phyloP scores from a whole-genome alignment of 129 eudicot genomes.

The Lactuca saligna region DNA sequence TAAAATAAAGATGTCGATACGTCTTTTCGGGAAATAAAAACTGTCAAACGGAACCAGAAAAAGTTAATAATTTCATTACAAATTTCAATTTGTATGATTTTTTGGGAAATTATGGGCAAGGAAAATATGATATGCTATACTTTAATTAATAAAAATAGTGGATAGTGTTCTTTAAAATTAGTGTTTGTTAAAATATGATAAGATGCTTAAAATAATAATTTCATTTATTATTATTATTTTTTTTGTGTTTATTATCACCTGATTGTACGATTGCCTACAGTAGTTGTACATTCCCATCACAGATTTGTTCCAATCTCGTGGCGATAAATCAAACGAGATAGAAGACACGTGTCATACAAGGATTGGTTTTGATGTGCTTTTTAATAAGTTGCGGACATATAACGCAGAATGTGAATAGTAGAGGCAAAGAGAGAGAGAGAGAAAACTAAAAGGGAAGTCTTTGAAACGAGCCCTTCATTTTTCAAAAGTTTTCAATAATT shows the following conservation, averaged over 20 bases:
- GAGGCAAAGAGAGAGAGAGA: conserved; percentile 23
- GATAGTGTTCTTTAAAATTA: too few relatives aligned
- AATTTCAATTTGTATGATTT: too few relatives aligned
- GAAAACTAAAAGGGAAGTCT: not conserved
- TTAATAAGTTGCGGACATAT: conserved; percentile 32
- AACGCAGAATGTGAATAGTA: conserved; percentile 37
- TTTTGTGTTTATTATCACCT: not conserved
- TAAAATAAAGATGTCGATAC: not conserved
- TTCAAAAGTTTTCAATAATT: not conserved
- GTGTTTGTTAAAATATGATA: too few relatives aligned
- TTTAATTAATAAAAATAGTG: too few relatives aligned
- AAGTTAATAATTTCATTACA: too few relatives aligned
- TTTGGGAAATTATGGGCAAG: not conserved
- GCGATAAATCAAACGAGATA: conserved; percentile 14
- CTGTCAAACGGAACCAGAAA: not conserved
- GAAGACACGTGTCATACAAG: conserved; percentile 22
- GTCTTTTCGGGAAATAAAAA: too few relatives aligned
- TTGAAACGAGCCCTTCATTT: not conserved
- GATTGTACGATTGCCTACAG: conserved; percentile 6
- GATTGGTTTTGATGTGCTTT: conserved; percentile 21
- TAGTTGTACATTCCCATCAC: conserved; percentile 25
- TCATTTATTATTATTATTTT: too few relatives aligned
- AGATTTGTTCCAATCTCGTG: conserved; percentile 32
- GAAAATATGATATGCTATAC: not conserved
- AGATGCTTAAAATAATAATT: too few relatives aligned